Conservation (phyloP, 257 asterid genomes). For the Jaltomata sinuosa region DNA sequence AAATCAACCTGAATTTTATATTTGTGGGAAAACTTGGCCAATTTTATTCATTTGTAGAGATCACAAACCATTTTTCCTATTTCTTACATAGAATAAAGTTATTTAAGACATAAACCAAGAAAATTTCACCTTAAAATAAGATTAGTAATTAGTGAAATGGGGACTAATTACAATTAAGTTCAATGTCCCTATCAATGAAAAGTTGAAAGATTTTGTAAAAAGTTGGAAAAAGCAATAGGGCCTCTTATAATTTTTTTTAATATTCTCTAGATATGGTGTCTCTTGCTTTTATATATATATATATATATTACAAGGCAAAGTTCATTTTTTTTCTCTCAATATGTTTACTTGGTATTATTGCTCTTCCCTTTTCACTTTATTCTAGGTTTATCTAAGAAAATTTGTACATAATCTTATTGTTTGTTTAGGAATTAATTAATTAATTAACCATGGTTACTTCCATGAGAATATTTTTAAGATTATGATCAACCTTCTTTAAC, state of each 20-base stretch:
- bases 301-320: neutral
- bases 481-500: neutral
- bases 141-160: neutral
- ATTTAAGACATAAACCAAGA: neutral
- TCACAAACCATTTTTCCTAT: neutral
- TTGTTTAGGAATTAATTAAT: neutral
- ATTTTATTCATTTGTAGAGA: neutral
- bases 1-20: neutral
- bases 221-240: constrained; percentile 3
- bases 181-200: constrained; percentile 9
- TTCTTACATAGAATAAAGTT: neutral
- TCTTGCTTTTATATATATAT: neutral
- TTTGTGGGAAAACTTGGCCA: neutral
- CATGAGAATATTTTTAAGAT: neutral
- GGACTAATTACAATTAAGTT: neutral
- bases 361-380: neutral
- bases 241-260: neutral
- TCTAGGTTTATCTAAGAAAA: neutral
- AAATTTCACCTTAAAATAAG: neutral
- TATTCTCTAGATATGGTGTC: neutral
- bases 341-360: neutral
- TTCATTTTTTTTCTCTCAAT: neutral
- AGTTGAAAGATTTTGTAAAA: constrained; percentile 10
- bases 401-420: neutral
- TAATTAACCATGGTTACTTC: neutral